Percentiles rank a stretch among this genome's conserved stretches.
Evolutionary conservation across 1,139 yeast genomes (phyloP).

Genomic region (Lodderomyces elongisporus): DNA sequence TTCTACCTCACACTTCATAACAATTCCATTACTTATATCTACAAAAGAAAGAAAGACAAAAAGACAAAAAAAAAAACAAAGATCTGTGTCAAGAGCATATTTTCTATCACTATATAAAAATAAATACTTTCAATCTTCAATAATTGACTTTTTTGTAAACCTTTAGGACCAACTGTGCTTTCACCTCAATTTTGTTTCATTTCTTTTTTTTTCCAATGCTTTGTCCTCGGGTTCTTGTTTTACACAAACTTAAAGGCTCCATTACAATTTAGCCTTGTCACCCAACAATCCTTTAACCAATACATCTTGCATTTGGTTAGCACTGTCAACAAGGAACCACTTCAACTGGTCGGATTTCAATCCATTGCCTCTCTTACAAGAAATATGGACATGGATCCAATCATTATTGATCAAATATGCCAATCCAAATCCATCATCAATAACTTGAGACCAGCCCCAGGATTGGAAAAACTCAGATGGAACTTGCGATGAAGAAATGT

Average conservation of each 20-base stretch:
- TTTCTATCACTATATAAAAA: too few species aligned
- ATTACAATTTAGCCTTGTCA: conserved; percentile 18
- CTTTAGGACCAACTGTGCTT: too few species aligned
- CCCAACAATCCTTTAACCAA: conserved; percentile 41
- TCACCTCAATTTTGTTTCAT: not conserved
- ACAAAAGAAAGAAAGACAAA: too few species aligned
- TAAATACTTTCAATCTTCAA: too few species aligned
- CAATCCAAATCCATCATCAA: conserved; percentile 88
- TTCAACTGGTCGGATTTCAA: conserved; percentile 64
- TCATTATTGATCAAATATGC: conserved; percentile 90
- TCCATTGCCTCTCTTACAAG: conserved; percentile 67
- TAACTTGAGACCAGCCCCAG: conserved; percentile 96
- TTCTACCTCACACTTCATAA: too few species aligned
- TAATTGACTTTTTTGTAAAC: too few species aligned
- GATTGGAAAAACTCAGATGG: conserved; percentile 87
- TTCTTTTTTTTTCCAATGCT: not conserved
- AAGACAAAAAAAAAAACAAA: too few species aligned
- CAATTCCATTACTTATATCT: too few species aligned
- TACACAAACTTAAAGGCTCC: too few species aligned
- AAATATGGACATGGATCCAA: conserved; percentile 82
- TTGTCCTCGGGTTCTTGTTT: not conserved
- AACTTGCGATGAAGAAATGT: conserved; percentile 81
- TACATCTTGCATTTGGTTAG: conserved; percentile 73
- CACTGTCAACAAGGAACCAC: conserved; percentile 70
- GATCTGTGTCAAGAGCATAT: too few species aligned